Conservation (phyloP, 2,329 filamentous ascomycete genomes). For the Pleoardoris graminearum region DNA sequence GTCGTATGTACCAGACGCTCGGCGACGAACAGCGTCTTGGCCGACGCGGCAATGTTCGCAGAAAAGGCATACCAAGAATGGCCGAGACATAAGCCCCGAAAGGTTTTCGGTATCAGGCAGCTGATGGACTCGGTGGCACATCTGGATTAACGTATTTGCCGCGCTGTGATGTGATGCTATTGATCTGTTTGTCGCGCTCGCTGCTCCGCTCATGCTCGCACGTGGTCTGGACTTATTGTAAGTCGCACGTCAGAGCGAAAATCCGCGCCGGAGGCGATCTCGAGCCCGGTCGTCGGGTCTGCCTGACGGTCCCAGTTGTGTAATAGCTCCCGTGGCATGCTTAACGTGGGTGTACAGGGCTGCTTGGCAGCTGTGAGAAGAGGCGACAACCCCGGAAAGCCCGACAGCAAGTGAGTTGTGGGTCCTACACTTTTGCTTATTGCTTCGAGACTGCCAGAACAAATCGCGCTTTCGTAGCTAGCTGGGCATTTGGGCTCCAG, state of each 20-base stretch:
- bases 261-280: not conserved
- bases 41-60: not conserved
- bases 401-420: not conserved
- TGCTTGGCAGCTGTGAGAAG: not conserved
- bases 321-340: not conserved
- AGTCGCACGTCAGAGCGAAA: not conserved
- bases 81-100: conserved; percentile 1
- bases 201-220: not conserved
- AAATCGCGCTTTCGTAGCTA: not conserved
- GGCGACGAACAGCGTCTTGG: not conserved
- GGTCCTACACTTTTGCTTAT: not conserved
- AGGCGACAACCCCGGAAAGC: not conserved
- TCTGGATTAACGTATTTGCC: not conserved
- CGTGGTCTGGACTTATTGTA: not conserved
- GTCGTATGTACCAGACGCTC: not conserved
- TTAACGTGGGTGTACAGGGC: not conserved
- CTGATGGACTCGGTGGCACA: not conserved
- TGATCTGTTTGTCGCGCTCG: not conserved
- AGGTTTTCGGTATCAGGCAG: not conserved
- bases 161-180: not conserved
- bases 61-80: conserved; percentile 1
- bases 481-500: not conserved
- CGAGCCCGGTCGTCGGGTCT: not conserved
- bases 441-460: not conserved
- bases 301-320: not conserved